Base-by-base conservation (phyloP, 148 eudicot species). In the Vaccinium macrocarpon region DNA sequence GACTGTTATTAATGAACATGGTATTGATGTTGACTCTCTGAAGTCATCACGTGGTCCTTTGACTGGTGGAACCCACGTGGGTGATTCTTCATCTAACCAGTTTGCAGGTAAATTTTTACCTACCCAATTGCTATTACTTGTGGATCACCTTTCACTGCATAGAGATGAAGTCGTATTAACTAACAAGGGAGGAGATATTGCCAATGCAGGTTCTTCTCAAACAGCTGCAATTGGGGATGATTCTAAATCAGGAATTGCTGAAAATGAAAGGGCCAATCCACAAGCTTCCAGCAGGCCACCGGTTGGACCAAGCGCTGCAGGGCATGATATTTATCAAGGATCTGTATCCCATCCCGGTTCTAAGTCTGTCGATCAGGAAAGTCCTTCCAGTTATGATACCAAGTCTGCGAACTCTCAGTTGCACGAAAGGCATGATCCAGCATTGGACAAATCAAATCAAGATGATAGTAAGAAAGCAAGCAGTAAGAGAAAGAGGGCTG, bases 1-100 rank as follows among this genome's bases (percentile, higher is more conserved):
- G 88, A 97, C 99, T 55, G 99, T 97, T 84, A 91, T 95, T 83
- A 92, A 89, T 85, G 95, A 95, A 84, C 94, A 97, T 82, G 94
- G 93, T 85, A 92, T 94, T 84, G 98, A 97, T 89, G 88, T 95
- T 77, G 98, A 95, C 75, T 89, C 92, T 76, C 86, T 97, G 79
- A 95, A 87, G 91, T 90, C 95, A 21, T 92, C 96, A 18, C 96
- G 94, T 23, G 86, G 79, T 85, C 92, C 99, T 78, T 48, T 83
- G 75, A 84, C 93, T 85, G 85, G 90, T 38, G 96, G 90, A 82
- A 82, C 92, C 86, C 95, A 92, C 79, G 29, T 82, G 42, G 98
- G 91, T n/a, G 96, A 94, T 59, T 86, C 93, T 88, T 85, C 91
- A 56, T 89, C 93, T 79, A 79, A 93, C 38, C 94, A 93, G 82